Conservation (phyloP, 768 basidiomycete species). For the Termitomyces sp. region DNA sequence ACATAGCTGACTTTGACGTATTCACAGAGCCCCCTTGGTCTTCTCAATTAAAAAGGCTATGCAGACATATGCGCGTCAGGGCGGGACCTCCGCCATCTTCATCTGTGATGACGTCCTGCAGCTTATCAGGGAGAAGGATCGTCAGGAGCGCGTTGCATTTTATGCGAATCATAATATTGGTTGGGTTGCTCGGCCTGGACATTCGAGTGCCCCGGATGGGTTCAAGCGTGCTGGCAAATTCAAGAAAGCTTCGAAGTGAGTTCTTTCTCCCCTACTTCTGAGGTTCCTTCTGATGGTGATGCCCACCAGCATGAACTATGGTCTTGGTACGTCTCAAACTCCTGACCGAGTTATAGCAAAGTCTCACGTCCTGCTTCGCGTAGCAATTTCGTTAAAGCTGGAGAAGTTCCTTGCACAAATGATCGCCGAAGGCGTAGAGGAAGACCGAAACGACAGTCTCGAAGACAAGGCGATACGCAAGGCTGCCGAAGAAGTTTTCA, state of each 20-base stretch:
- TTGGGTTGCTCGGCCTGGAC: slow-evolving; percentile 76
- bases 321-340: slow-evolving; percentile 27
- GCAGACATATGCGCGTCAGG: slow-evolving; percentile 83
- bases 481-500: slow-evolving; percentile 66
- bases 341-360: not conserved
- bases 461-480: slow-evolving; percentile 70
- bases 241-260: slow-evolving; percentile 69
- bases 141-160: slow-evolving; percentile 60
- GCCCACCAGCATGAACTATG: slow-evolving; percentile 70
- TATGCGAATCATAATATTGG: slow-evolving; percentile 75
- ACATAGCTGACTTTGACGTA: not conserved
- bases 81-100: slow-evolving; percentile 70
- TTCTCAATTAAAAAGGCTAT: slow-evolving; percentile 80
- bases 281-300: not conserved
- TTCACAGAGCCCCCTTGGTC: slow-evolving; percentile 57
- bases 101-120: slow-evolving; percentile 84
- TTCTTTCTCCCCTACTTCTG: slow-evolving; percentile 4
- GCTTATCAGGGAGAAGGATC: slow-evolving; percentile 56
- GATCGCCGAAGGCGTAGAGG: slow-evolving; percentile 33
- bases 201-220: slow-evolving; percentile 64
- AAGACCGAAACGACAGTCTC: slow-evolving; percentile 43
- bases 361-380: slow-evolving; percentile 1
- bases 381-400: slow-evolving; percentile 54
- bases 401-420: slow-evolving; percentile 46
- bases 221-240: slow-evolving; percentile 92